Conservation (phyloP, 148 eudicot species). For the Fagopyrum tataricum region DNA sequence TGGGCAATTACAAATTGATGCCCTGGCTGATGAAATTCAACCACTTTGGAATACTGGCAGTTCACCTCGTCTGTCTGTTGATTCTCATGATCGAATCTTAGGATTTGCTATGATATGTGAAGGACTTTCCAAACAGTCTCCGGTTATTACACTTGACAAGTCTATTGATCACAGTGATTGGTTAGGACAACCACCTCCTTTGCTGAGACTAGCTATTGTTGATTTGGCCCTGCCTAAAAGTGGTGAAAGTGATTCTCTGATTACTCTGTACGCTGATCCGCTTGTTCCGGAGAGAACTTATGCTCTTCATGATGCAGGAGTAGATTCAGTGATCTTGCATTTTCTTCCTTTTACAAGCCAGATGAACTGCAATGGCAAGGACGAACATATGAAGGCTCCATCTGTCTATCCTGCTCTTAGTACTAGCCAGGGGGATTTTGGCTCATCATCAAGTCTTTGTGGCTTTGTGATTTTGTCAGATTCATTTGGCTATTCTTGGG, state of each 20-base stretch:
- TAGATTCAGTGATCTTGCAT: constrained; percentile 85
- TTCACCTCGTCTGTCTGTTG: constrained; percentile 67
- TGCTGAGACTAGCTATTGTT: constrained; percentile 75
- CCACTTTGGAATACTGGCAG: constrained; percentile 70
- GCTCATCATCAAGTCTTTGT: constrained; percentile 39
- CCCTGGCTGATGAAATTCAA: constrained; percentile 89
- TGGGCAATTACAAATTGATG: constrained; percentile 92
- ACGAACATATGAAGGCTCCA: constrained; percentile 56
- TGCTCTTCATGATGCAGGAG: constrained; percentile 73
- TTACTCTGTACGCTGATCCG: constrained; percentile 64
- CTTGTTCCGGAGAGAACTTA: constrained; percentile 79
- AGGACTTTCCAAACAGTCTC: constrained; percentile 28
- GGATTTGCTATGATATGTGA: constrained; percentile 98
- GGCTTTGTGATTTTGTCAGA: constrained; percentile 77
- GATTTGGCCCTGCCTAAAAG: constrained; percentile 71
- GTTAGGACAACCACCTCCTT: constrained; percentile 84
- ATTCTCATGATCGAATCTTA: constrained; percentile 45
- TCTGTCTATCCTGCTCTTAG: constrained; percentile 72
- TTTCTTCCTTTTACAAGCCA: constrained; percentile 91
- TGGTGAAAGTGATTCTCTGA: constrained; percentile 31
- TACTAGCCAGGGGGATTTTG: constrained; percentile 42
- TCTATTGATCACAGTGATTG: constrained; percentile 51
- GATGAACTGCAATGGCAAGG: constrained; percentile 49
- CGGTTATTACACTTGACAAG: constrained; percentile 56
- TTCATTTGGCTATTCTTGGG: constrained; percentile 91